Evolutionary conservation across 2,329 filamentous ascomycete genomes (phyloP).

Genomic region (Pestalotiopsis sp.): DNA sequence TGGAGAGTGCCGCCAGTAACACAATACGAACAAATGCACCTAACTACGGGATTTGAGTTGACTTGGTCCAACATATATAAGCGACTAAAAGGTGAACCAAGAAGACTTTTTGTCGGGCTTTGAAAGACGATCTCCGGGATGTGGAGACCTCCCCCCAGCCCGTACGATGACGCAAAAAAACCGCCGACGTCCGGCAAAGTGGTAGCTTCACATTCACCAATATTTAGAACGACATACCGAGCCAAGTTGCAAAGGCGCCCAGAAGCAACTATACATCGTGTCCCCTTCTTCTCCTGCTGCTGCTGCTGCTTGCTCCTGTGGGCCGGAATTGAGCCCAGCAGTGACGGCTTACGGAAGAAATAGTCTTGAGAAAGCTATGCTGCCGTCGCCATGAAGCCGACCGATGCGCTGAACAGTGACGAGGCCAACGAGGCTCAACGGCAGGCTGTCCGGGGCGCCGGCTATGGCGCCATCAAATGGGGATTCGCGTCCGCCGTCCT

Average conservation of each 20-base stretch:
- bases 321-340: not conserved
- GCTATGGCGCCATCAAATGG: conserved; percentile 72
- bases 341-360: no score
- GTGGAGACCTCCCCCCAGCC: not conserved
- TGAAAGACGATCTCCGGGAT: not conserved
- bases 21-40: no score
- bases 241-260: not conserved
- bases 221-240: not conserved
- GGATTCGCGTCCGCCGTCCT: conserved; percentile 66
- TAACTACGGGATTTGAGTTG: not conserved
- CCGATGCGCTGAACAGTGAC: conserved; percentile 63
- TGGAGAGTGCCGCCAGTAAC: no score
- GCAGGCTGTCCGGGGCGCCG: conserved; percentile 70
- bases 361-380: not conserved
- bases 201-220: not conserved
- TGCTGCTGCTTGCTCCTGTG: not conserved
- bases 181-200: not conserved
- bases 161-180: conserved; percentile 13
- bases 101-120: not conserved
- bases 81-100: not conserved
- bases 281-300: no score
- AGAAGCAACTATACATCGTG: not conserved
- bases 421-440: conserved; percentile 72
- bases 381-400: conserved; percentile 33
- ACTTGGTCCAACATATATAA: not conserved